phyloP scores from a whole-genome alignment of 345 rosid species.

The Rhizophora mangle region DNA sequence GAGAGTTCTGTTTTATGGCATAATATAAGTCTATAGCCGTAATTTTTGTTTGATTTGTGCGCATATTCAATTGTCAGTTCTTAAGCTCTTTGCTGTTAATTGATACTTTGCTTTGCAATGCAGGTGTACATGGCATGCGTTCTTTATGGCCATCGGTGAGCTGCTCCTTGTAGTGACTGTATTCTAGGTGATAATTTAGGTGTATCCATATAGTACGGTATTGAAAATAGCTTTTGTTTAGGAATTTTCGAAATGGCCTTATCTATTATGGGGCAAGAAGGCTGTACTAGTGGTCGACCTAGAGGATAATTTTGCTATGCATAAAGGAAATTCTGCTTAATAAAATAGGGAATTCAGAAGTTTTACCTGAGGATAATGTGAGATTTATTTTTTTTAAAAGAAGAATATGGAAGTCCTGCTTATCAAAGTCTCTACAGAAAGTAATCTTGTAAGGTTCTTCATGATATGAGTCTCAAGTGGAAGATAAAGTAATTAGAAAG shows the following conservation, averaged over 20 bases:
- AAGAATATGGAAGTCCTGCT: background rate
- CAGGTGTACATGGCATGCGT: constrained; percentile 98
- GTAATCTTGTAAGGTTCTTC: background rate
- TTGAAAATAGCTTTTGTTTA: constrained; percentile 1
- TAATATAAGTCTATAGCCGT: no score
- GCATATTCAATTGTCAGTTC: background rate
- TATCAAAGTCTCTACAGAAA: background rate
- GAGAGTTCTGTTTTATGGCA: no score
- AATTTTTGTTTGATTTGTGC: no score
- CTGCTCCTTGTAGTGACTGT: constrained; percentile 13
- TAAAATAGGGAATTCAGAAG: no score
- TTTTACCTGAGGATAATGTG: no score
- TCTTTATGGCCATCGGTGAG: constrained; percentile 73
- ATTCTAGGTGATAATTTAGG: background rate
- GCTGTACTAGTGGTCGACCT: no score
- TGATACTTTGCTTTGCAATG: constrained; percentile 21
- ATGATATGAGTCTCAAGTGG: background rate
- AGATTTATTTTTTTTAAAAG: background rate
- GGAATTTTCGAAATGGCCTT: background rate
- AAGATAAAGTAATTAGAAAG: background rate
- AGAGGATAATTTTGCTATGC: no score
- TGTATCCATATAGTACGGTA: background rate
- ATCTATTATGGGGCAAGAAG: no score
- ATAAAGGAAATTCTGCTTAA: no score
- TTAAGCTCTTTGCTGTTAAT: constrained; percentile 14